Evolutionary conservation across 1,139 yeast species (phyloP).

Genomic region (Kurtzmaniella natalensis): DNA sequence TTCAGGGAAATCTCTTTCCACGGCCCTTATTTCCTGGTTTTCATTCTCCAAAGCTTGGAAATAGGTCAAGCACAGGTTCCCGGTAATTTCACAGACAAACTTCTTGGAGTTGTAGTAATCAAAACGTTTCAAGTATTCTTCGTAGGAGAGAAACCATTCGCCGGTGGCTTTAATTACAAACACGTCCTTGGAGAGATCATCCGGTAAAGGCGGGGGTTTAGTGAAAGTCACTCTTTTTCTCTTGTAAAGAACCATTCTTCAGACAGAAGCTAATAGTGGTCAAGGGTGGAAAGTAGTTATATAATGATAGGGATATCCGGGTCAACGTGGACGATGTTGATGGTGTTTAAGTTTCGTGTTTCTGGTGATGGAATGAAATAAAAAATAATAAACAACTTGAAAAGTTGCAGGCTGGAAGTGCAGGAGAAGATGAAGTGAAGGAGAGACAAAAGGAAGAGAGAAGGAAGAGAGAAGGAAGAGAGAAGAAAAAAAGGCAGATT

Average conservation of each 20-base stretch:
- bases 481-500: too few species aligned
- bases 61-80: conserved; percentile 84
- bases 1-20: conserved; percentile 84
- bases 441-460: too few species aligned
- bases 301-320: too few species aligned
- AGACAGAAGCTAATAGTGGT: too few species aligned
- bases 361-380: too few species aligned
- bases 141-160: conserved; percentile 81
- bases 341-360: too few species aligned
- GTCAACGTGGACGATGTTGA: too few species aligned
- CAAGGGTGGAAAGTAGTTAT: too few species aligned
- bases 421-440: too few species aligned
- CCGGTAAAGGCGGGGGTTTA: conserved; percentile 54
- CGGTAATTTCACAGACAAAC: conserved; percentile 94
- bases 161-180: conserved; percentile 81
- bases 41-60: conserved; percentile 87
- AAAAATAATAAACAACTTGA: too few species aligned
- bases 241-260: conserved; percentile 70
- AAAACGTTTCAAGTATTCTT: conserved; percentile 63
- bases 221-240: conserved; percentile 63
- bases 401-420: too few species aligned
- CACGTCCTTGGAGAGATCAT: conserved; percentile 50
- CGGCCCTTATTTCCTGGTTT: conserved; percentile 57
- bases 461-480: too few species aligned
- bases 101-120: conserved; percentile 71